Percentiles rank a stretch among this genome's conserved stretches.
Conservation (phyloP, 1,139 yeast genomes). For the Candida freyschussii region DNA sequence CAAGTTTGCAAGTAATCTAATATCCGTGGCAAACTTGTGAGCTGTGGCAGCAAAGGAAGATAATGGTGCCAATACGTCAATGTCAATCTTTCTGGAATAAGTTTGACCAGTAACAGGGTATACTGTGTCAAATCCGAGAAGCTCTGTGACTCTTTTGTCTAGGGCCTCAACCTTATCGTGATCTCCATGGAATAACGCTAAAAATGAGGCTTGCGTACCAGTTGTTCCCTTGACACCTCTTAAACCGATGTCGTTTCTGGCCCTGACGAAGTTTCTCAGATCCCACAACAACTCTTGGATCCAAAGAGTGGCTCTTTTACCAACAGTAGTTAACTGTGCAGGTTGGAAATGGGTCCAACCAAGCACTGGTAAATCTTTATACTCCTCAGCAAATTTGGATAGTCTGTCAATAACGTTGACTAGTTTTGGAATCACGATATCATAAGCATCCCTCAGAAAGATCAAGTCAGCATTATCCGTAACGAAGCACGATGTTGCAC, state of each 20-base stretch:
- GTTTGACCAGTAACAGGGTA: conserved; percentile 99
- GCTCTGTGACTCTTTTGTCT: conserved; percentile 88
- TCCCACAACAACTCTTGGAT: conserved; percentile 98
- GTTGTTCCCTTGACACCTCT: conserved; percentile 99
- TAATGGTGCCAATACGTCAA: conserved; percentile 87
- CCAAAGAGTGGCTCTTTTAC: conserved; percentile 98
- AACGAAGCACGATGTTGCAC: conserved; percentile 97
- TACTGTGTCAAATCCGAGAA: conserved; percentile 88
- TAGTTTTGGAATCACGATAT: conserved; percentile 85
- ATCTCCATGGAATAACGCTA: conserved; percentile 91
- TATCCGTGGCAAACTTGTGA: conserved; percentile 96
- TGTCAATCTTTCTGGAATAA: conserved; percentile 94
- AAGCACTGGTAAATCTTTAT: conserved; percentile 93
- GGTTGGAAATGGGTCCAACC: conserved; percentile 99
- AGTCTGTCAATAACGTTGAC: conserved; percentile 93
- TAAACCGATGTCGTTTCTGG: conserved; percentile 92
- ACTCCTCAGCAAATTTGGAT: conserved; percentile 78
- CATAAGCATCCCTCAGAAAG: conserved; percentile 93
- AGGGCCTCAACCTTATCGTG: conserved; percentile 92
- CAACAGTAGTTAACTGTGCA: conserved; percentile 97
- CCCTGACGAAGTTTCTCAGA: conserved; percentile 90
- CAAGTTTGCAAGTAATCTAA: conserved; percentile 91
- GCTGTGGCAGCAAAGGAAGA: conserved; percentile 96
- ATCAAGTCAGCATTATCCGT: conserved; percentile 98
- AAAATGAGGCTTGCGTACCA: conserved; percentile 97